Evolutionary conservation across 768 basidiomycete genomes (phyloP).

Genomic region (Strobilomyces dryophilus): DNA sequence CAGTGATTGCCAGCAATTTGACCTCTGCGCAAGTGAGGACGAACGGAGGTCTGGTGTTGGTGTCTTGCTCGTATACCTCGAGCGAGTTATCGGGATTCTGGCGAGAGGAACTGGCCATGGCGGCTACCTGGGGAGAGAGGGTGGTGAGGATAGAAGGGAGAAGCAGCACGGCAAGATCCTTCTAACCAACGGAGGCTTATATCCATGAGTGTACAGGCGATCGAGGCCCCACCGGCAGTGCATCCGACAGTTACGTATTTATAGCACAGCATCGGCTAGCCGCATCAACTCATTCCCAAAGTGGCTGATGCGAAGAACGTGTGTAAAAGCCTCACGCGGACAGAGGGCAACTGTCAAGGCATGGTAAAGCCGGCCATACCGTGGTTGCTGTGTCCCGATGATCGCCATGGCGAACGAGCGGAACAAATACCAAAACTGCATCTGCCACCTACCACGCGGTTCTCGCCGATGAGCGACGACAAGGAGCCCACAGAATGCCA

Average conservation of each 20-base stretch:
- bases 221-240: not conserved
- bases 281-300: not conserved
- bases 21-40: constrained; percentile 44
- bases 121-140: not conserved
- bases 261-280: not conserved
- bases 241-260: not conserved
- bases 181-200: not conserved
- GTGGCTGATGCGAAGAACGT: constrained; percentile 11
- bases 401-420: constrained; percentile 6
- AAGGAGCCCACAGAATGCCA: not conserved
- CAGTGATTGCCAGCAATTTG: constrained; percentile 59
- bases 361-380: not conserved
- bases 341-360: not conserved
- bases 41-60: constrained; percentile 34
- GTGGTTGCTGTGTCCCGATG: not conserved
- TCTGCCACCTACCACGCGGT: not conserved
- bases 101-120: constrained; percentile 10
- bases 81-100: constrained; percentile 12
- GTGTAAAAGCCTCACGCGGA: not conserved
- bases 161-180: not conserved
- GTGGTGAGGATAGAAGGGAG: not conserved
- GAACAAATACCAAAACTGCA: not conserved
- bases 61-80: constrained; percentile 27
- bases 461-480: not conserved
- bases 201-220: not conserved